A percentile compares a stretch with the other conserved stretches of the same genome.
phyloP scores from a whole-genome alignment of 164 flowering plant species.

The Nelumbo lutea region DNA sequence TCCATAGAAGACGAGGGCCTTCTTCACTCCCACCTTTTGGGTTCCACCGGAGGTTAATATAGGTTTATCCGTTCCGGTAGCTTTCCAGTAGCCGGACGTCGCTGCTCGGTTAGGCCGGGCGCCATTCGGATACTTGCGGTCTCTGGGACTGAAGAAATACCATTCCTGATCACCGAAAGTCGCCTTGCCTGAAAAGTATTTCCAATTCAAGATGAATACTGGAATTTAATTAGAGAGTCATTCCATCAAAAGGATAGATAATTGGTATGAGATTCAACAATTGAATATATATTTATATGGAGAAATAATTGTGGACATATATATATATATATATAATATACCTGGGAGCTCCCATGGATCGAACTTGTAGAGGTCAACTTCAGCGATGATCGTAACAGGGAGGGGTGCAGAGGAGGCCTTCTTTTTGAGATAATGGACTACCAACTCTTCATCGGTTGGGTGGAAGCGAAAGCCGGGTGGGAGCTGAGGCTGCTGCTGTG shows the following conservation, averaged over 20 bases:
- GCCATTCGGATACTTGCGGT: slow-evolving; percentile 88
- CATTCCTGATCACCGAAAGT: slow-evolving; percentile 87
- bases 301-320: background rate
- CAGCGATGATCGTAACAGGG: slow-evolving; percentile 73
- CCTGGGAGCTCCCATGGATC: slow-evolving; percentile 94
- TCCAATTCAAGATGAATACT: background rate
- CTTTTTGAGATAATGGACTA: slow-evolving; percentile 73
- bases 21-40: slow-evolving; percentile 82
- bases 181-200: slow-evolving; percentile 53
- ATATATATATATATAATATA: slow-evolving; percentile 16
- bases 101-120: slow-evolving; percentile 89
- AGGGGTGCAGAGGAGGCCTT: slow-evolving; percentile 58
- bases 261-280: too few species aligned
- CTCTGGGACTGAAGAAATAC: slow-evolving; percentile 92
- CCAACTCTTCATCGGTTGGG: slow-evolving; percentile 83
- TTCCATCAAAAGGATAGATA: too few species aligned
- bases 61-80: slow-evolving; percentile 95
- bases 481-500: slow-evolving; percentile 59
- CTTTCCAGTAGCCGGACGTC: slow-evolving; percentile 93
- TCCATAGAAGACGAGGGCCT: slow-evolving; percentile 83
- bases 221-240: too few species aligned
- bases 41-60: slow-evolving; percentile 57
- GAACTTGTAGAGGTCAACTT: slow-evolving; percentile 72
- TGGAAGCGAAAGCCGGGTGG: slow-evolving; percentile 89
- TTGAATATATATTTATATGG: background rate